Base-by-base conservation (phyloP, 176 grass and related monocot genomes). In the Ananas comosus region DNA sequence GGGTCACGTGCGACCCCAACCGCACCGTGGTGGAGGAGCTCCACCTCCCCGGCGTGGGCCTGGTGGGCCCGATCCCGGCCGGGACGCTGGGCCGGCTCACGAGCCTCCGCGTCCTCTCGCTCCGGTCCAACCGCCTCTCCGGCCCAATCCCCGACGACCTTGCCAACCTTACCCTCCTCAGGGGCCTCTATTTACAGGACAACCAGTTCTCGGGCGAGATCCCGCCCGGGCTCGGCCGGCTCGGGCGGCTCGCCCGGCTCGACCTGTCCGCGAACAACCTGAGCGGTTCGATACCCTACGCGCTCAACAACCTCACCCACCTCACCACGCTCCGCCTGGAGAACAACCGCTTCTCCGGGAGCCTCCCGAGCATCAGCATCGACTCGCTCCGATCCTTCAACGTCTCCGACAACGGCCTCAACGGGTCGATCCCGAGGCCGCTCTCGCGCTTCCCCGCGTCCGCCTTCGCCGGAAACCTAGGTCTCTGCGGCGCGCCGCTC, bases 71-170 rank as follows among this genome's bases (percentile, higher is more conserved):
- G 61, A 50, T 96, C 0, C 74, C 86, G 0, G 16, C 53, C 0
- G 71, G 50, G 51, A 96, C 77, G 1, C 79, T 92, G 3, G 61
- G 83, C 1, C 8, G 1, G 2, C 81, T 92, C 25, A 18, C 10
- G 13, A 49, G 57, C 5, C 88, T 96, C 0, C 68, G 53, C 11
- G 77, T 73, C 2, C 76, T 96, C 17, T 96, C 92, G 19, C 88
- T 96, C 17, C 92, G 88, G 10, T 80, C 84, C 59, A 96, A 96
- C 73, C 79, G 78, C 5, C 92, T 96, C 12, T 71, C 13, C 12
- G 92, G 92, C 49, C 0, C 65, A 48, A 52, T 96, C 64, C 92
- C 92, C 2, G 13, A 12, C 18, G 92, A 96, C 70, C 49, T 96
- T 7, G 49, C 78, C 68, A 24, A 13, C 0, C 83, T 96, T 22